A percentile compares a stretch with the other conserved stretches of the same genome.
Conservation (phyloP, 2,329 filamentous ascomycete species). For the Aspergillaceae sp. region DNA sequence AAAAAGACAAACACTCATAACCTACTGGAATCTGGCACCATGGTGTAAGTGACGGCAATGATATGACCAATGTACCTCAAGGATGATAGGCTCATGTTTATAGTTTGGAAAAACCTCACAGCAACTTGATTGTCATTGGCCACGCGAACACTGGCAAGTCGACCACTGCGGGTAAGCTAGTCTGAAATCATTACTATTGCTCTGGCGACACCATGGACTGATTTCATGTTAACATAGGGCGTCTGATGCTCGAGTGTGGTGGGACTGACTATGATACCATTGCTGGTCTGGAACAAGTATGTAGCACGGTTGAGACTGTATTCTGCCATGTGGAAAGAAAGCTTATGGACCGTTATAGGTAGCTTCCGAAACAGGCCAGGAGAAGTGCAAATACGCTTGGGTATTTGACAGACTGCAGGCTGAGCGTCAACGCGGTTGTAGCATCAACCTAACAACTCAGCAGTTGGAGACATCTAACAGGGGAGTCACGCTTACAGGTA, state of each 20-base stretch:
- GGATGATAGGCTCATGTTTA: no score
- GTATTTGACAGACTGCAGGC: conserved; percentile 99
- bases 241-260: conserved; percentile 99
- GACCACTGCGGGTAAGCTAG: conserved; percentile 60
- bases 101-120: conserved; percentile 43
- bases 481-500: conserved; percentile 54
- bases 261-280: conserved; percentile 99
- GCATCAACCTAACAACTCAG: conserved; percentile 96
- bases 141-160: conserved; percentile 98
- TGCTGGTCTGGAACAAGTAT: conserved; percentile 99
- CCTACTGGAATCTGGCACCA: no score
- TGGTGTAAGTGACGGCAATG: no score
- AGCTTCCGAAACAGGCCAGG: conserved; percentile 95
- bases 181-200: not conserved
- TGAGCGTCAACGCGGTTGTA: conserved; percentile 99
- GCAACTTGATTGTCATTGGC: conserved; percentile 94
- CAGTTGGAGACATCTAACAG: conserved; percentile 98
- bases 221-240: conserved; percentile 30
- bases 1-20: no score
- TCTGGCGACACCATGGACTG: no score
- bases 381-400: conserved; percentile 99
- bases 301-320: conserved; percentile 15
- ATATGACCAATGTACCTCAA: no score
- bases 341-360: conserved; percentile 48
- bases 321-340: not conserved